Evolutionary conservation across 495 filamentous ascomycete species (phyloP).

Genomic region (Aspergillus incahuasiensis): DNA sequence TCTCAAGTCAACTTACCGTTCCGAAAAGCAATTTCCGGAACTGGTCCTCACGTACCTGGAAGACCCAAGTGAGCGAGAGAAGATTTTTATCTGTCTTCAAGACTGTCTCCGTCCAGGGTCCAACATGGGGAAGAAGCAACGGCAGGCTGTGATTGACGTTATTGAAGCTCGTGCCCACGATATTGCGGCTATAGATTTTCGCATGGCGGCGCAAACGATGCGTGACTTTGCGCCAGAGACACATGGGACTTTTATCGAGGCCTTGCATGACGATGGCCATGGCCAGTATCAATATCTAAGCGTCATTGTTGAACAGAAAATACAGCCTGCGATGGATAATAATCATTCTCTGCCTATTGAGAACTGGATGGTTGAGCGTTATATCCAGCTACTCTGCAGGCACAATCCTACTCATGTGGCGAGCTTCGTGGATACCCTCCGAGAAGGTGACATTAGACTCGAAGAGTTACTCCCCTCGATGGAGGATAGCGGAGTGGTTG

Average conservation of each 20-base stretch:
- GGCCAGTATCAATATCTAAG: conserved; percentile 74
- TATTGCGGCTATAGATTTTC: conserved; percentile 65
- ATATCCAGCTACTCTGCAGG: conserved; percentile 84
- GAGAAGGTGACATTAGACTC: conserved; percentile 74
- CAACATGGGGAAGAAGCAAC: conserved; percentile 68
- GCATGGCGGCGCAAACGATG: conserved; percentile 64
- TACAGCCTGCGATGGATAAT: conserved; percentile 34
- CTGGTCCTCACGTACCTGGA: conserved; percentile 81
- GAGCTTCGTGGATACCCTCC: conserved; percentile 73
- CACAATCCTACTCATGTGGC: conserved; percentile 80
- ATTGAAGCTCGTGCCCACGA: conserved; percentile 64
- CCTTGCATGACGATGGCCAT: conserved; percentile 57
- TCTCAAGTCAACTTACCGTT: conserved; percentile 79
- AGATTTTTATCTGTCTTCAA: conserved; percentile 73
- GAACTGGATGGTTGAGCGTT: conserved; percentile 68
- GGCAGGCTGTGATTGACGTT: conserved; percentile 66
- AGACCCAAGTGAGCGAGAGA: conserved; percentile 67
- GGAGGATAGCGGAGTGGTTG: conserved; percentile 83
- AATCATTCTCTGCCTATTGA: conserved; percentile 27
- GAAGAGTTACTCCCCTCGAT: conserved; percentile 80
- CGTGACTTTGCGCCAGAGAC: conserved; percentile 61
- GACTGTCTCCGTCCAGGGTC: conserved; percentile 72
- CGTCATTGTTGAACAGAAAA: conserved; percentile 71
- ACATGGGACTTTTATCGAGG: conserved; percentile 64
- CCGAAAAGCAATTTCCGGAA: conserved; percentile 74